Conservation (phyloP, 345 rosid species). For the Erucastrum elatum region DNA sequence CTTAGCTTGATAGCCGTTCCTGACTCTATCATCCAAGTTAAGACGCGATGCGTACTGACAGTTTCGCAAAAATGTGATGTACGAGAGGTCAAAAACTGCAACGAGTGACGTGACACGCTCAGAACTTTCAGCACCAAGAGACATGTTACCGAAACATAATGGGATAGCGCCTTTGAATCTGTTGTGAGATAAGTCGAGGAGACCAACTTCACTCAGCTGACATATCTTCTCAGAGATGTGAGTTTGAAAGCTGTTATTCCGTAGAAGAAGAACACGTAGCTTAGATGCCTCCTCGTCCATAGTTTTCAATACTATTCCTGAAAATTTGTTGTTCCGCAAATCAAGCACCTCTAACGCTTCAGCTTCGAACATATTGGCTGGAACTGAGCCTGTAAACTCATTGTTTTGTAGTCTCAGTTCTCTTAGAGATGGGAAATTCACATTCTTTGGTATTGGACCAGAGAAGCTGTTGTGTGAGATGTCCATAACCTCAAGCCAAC, state of each 20-base stretch:
- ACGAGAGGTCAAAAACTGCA: slow-evolving; percentile 10
- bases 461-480: slow-evolving; percentile 57
- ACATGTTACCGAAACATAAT: slow-evolving; percentile 20
- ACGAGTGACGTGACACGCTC: background rate
- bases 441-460: slow-evolving; percentile 62
- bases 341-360: slow-evolving; percentile 53
- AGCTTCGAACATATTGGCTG: slow-evolving; percentile 47
- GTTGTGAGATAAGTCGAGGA: slow-evolving; percentile 33
- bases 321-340: slow-evolving; percentile 51
- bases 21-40: background rate
- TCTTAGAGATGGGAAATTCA: slow-evolving; percentile 40
- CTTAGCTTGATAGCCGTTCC: background rate
- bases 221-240: slow-evolving; percentile 43
- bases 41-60: slow-evolving; percentile 10
- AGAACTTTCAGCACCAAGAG: slow-evolving; percentile 6
- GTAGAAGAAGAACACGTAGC: slow-evolving; percentile 62
- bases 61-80: background rate
- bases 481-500: slow-evolving; percentile 52
- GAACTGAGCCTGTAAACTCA: slow-evolving; percentile 46
- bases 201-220: slow-evolving; percentile 15
- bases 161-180: slow-evolving; percentile 21
- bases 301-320: slow-evolving; percentile 49
- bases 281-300: slow-evolving; percentile 51
- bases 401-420: slow-evolving; percentile 26
- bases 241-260: slow-evolving; percentile 53